These are phyloP conservation scores for Penicillium mononematosum DNA, from an alignment of 495 filamentous ascomycete genomes.

Conservation along the genomic window DNA sequence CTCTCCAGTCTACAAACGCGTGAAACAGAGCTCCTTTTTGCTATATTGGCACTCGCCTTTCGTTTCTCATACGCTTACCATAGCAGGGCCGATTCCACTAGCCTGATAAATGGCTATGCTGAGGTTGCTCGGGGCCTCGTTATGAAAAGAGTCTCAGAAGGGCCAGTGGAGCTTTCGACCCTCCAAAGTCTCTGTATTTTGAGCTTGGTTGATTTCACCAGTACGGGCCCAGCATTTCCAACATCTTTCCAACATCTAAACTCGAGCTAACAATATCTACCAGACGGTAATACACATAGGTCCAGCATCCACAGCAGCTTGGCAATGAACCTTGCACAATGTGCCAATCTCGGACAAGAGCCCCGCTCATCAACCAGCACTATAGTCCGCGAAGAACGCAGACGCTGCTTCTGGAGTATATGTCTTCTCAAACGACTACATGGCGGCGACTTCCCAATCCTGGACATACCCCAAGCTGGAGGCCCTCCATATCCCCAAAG, in stretches of 20 bases:
- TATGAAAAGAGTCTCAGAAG: conserved; percentile 44
- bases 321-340: conserved; percentile 48
- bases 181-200: conserved; percentile 48
- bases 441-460: conserved; percentile 41
- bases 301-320: conserved; percentile 49
- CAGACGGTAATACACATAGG: conserved; percentile 50
- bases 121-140: conserved; percentile 45
- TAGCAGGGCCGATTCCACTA: conserved; percentile 14
- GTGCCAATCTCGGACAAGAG: conserved; percentile 42
- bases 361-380: conserved; percentile 20
- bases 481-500: conserved; percentile 39
- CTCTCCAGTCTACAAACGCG: conserved; percentile 34
- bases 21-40: conserved; percentile 43
- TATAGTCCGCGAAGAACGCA: conserved; percentile 39
- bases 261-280: background rate
- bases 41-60: conserved; percentile 39
- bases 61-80: conserved; percentile 33
- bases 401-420: conserved; percentile 51
- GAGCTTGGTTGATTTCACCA: conserved; percentile 48
- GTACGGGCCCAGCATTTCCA: conserved; percentile 23
- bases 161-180: conserved; percentile 48
- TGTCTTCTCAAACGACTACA: conserved; percentile 48
- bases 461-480: conserved; percentile 37
- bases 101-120: conserved; percentile 35
- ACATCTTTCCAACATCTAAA: background rate